Base-by-base conservation (phyloP, 805 yeast genomes). In the Wickerhamomyces alni region DNA sequence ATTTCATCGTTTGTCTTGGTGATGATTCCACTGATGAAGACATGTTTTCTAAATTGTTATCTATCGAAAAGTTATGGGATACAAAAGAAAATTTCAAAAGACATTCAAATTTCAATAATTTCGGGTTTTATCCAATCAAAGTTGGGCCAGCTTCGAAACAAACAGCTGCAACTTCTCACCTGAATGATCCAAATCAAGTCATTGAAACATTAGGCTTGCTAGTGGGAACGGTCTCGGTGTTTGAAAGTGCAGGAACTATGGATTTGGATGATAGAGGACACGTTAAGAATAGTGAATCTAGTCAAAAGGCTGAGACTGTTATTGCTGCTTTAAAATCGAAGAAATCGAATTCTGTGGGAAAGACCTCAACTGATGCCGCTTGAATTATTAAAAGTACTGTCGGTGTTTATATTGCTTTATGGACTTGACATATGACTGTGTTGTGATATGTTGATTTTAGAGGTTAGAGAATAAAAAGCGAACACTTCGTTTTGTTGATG, bases 21-120 rank as follows among this genome's bases (percentile, higher is more conserved):
- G 99, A 93, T 61, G 99, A 93, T 60, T 72, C 82, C 31, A 93
- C 99, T 0, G 99, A 93, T 61, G 99, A 93, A 61, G 99, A 93
- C 56, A 93, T 93, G 99, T 93, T 93, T 61, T 72, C 69, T 43
- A 82, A 91, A 21, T 67, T 93, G 52, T 75, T 80, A 41, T 68
- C 66, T 3, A 76, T 86, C 48, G 87, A 82, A 51, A 53, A 57
- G 3, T 50, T 54, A n/a, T 77, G 83, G 82, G 64, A 62, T 43
- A 46, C 55, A 12, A 55, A 68, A 16, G 59, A 61, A 15, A 58
- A 57, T 9, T 58, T 65, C 3, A 62, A 65, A 7, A 58, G 66
- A 30, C 61, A 59, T 40, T 74, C 78, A 50, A 50, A 58, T n/a
- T 68, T 66, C 51, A 76, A 73, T 24, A 57, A 70, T 35, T 74